Evolutionary conservation across 192 early-diverging fungal species (phyloP).

Genomic region (Podila minutissima): DNA sequence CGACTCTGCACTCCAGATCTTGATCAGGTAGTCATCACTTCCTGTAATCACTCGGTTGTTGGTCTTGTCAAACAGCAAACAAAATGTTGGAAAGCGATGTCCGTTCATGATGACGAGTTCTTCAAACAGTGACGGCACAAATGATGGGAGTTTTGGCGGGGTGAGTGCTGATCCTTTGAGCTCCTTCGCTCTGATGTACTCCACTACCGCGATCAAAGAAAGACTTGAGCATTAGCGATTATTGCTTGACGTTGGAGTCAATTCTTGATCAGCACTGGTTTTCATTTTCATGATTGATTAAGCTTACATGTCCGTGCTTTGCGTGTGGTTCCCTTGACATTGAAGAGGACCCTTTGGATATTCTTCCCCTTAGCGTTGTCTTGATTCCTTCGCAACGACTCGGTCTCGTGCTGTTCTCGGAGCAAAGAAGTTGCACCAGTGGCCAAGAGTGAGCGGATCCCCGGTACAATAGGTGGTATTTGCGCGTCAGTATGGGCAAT

Average conservation of each 20-base stretch:
- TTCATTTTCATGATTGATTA: neutral
- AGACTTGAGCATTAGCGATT: no score
- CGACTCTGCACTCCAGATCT: constrained; percentile 83
- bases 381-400: constrained; percentile 17
- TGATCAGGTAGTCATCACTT: constrained; percentile 89
- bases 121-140: constrained; percentile 36
- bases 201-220: constrained; percentile 1
- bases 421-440: constrained; percentile 42
- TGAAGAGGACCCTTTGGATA: constrained; percentile 21
- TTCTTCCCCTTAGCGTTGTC: constrained; percentile 10
- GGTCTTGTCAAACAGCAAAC: constrained; percentile 79
- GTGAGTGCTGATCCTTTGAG: constrained; percentile 13
- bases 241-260: no score
- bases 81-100: constrained; percentile 81
- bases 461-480: constrained; percentile 52
- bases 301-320: constrained; percentile 25
- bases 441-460: constrained; percentile 48
- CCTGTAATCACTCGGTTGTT: constrained; percentile 82
- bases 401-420: constrained; percentile 30
- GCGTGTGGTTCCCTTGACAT: constrained; percentile 6
- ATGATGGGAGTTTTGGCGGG: constrained; percentile 12
- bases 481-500: constrained; percentile 42
- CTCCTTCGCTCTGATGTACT: constrained; percentile 26
- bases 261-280: neutral
- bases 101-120: constrained; percentile 74